Percentiles rank a stretch among this genome's conserved stretches.
phyloP scores from a whole-genome alignment of 2,329 filamentous ascomycete genomes.

The Laburnicola sp. region DNA sequence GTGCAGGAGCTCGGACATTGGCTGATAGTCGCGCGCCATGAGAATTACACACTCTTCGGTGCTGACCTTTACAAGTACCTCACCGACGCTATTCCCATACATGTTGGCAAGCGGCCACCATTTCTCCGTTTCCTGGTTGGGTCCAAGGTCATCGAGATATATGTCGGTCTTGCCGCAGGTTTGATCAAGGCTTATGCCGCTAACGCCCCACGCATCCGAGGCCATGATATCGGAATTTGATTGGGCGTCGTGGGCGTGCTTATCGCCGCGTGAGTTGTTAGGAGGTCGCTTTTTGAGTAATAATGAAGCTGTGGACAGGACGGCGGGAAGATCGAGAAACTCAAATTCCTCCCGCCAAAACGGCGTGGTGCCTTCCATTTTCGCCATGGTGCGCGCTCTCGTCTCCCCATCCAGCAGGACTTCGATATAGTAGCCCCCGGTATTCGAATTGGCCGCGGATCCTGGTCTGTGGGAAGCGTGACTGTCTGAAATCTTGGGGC shows the following conservation, averaged over 20 bases:
- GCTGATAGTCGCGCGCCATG: slow-evolving; percentile 80
- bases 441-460: slow-evolving; percentile 34
- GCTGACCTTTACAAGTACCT: slow-evolving; percentile 79
- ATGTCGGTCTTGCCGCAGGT: slow-evolving; percentile 77
- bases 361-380: slow-evolving; percentile 70
- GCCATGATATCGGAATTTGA: slow-evolving; percentile 34
- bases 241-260: slow-evolving; percentile 43
- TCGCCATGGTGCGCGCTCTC: slow-evolving; percentile 73
- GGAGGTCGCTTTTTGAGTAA: slow-evolving; percentile 66
- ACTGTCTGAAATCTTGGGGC: slow-evolving; percentile 40
- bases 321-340: slow-evolving; percentile 71
- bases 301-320: slow-evolving; percentile 69
- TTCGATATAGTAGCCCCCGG: slow-evolving; percentile 76
- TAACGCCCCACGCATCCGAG: slow-evolving; percentile 48
- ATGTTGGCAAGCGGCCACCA: slow-evolving; percentile 83
- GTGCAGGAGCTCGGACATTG: slow-evolving; percentile 80
- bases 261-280: slow-evolving; percentile 43
- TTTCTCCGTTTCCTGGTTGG: slow-evolving; percentile 77
- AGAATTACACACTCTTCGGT: slow-evolving; percentile 90
- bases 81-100: slow-evolving; percentile 74
- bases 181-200: slow-evolving; percentile 53
- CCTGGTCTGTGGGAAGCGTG: slow-evolving; percentile 33
- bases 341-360: slow-evolving; percentile 84
- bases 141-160: slow-evolving; percentile 74
- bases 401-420: slow-evolving; percentile 79